Percentiles rank a stretch among this genome's conserved stretches.
Conservation (phyloP, 2,329 filamentous ascomycete species). For the Sarocladium kiliense region DNA sequence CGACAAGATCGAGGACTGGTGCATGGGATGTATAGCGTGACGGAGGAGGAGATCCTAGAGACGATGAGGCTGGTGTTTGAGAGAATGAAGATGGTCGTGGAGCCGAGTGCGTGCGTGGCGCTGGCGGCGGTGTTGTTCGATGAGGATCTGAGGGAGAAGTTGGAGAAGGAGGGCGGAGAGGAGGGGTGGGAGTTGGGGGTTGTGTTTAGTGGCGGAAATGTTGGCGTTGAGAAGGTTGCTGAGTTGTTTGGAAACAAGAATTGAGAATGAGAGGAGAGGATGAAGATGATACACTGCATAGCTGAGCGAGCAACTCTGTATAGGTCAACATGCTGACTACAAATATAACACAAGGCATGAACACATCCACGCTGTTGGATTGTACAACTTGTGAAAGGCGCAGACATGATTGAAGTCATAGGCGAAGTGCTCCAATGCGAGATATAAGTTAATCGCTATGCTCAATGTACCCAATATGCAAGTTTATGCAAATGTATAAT, state of each 20-base stretch:
- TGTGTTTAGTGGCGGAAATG: constrained; percentile 57
- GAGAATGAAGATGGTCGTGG: constrained; percentile 84
- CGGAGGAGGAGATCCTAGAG: constrained; percentile 73
- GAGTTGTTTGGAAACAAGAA: constrained; percentile 32
- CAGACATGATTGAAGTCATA: too few relatives aligned
- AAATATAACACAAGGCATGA: too few relatives aligned
- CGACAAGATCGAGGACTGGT: constrained; percentile 63
- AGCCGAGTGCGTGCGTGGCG: constrained; percentile 81
- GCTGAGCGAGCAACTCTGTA: too few relatives aligned
- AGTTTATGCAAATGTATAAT: not conserved
- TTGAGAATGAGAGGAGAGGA: not conserved
- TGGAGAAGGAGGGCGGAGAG: constrained; percentile 64
- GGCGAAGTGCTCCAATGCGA: too few relatives aligned
- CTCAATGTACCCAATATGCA: too few relatives aligned
- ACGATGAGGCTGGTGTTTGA: constrained; percentile 78
- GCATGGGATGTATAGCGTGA: constrained; percentile 64
- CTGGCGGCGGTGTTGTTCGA: constrained; percentile 80
- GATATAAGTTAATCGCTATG: too few relatives aligned
- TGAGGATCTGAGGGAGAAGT: constrained; percentile 70
- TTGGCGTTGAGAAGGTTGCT: constrained; percentile 48
- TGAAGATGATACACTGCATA: too few relatives aligned
- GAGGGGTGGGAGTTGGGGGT: constrained; percentile 68
- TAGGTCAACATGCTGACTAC: too few relatives aligned
- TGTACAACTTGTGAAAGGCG: too few relatives aligned
- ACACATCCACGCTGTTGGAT: too few relatives aligned